phyloP scores from a whole-genome alignment of 176 grass and related monocot genomes.

The Ampelocalamus luodianensis region DNA sequence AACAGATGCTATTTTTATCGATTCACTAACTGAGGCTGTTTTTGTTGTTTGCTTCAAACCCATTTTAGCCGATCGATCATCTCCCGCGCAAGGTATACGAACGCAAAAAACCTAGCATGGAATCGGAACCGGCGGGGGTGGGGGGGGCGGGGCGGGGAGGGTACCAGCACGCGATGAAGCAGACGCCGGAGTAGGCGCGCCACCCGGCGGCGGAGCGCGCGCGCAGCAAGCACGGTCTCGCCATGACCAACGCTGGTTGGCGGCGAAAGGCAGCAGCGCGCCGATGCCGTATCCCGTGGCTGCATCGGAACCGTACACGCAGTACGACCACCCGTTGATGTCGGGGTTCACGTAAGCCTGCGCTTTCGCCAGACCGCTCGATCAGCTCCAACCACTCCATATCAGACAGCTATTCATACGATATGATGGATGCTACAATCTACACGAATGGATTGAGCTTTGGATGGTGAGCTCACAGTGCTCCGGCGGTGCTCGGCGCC shows the following conservation, averaged over 20 bases:
- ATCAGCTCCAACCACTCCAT: background rate
- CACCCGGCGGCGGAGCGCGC: conserved; percentile 52
- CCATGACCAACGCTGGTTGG: conserved; percentile 61
- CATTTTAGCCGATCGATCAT: too few relatives aligned
- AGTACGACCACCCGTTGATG: conserved; percentile 14
- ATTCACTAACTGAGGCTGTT: too few relatives aligned
- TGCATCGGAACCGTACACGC: conserved; percentile 72
- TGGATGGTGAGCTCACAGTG: conserved; percentile 39
- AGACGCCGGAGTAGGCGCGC: conserved; percentile 60
- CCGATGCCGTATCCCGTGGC: conserved; percentile 70
- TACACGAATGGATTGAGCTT: background rate
- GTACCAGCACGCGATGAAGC: conserved; percentile 83
- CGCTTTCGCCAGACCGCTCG: background rate
- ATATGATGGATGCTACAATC: background rate
- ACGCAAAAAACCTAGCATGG: too few relatives aligned
- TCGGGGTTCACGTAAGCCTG: conserved; percentile 49
- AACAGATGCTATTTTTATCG: too few relatives aligned
- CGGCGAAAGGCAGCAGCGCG: conserved; percentile 61
- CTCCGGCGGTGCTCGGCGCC: conserved; percentile 83
- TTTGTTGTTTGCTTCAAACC: too few relatives aligned
- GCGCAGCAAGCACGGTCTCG: conserved; percentile 81
- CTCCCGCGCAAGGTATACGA: too few relatives aligned
- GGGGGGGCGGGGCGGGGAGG: too few relatives aligned
- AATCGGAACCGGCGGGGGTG: too few relatives aligned
- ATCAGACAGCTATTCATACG: too few relatives aligned